These are phyloP conservation scores for Fusarium haematococcum DNA, from an alignment of 2,329 filamentous ascomycete species.

Conservation along the genomic window DNA sequence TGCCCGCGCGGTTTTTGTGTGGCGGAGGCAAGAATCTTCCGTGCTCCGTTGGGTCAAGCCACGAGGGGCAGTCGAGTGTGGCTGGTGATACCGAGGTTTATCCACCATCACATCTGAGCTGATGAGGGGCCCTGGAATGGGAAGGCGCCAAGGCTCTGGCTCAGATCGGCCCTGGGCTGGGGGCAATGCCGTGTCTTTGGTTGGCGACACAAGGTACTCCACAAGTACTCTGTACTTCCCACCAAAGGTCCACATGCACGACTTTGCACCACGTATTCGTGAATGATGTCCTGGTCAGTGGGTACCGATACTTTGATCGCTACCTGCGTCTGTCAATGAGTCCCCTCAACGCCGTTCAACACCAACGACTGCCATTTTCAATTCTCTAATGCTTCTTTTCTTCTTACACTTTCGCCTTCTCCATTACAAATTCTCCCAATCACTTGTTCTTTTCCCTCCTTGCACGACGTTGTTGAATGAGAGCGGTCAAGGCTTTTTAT, in stretches of 20 bases:
- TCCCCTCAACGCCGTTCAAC: slow-evolving; percentile 29
- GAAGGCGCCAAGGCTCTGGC: slow-evolving; percentile 10
- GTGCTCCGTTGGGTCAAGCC: slow-evolving; percentile 13
- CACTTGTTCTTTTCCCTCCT: background rate
- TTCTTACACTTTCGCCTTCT: background rate
- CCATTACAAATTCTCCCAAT: background rate
- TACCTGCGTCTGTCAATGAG: slow-evolving; percentile 15
- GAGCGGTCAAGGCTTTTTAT: slow-evolving; percentile 8
- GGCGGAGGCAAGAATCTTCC: slow-evolving; percentile 36
- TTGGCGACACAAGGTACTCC: slow-evolving; percentile 21
- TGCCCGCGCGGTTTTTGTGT: slow-evolving; percentile 25
- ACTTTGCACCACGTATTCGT: slow-evolving; percentile 7
- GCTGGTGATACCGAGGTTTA: slow-evolving; percentile 14
- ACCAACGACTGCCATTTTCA: slow-evolving; percentile 16
- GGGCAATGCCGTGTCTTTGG: background rate
- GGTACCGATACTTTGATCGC: slow-evolving; percentile 27
- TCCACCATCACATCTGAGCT: slow-evolving; percentile 16
- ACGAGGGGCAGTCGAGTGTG: slow-evolving; percentile 1
- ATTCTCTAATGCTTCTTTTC: background rate
- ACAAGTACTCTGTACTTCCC: slow-evolving; percentile 25
- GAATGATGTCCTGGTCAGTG: slow-evolving; percentile 28
- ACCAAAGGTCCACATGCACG: background rate
- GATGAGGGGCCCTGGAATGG: background rate
- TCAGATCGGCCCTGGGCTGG: slow-evolving; percentile 1
- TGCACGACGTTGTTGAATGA: slow-evolving; percentile 1